These are phyloP conservation scores for Metrosideros polymorpha DNA, from an alignment of 441 rosid genomes.

Conservation along the genomic window DNA sequence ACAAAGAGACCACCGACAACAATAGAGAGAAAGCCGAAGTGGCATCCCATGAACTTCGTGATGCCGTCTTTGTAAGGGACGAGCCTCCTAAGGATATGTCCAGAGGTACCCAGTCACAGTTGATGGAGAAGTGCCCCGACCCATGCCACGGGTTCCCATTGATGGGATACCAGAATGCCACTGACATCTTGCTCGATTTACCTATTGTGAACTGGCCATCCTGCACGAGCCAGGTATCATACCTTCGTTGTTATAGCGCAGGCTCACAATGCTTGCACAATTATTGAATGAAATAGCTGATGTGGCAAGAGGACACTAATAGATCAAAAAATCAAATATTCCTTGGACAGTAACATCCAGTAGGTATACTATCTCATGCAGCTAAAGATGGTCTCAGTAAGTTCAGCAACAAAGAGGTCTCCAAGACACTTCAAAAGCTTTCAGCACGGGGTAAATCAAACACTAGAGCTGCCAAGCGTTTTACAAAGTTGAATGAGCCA, in stretches of 20 bases:
- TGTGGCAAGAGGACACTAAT: neutral
- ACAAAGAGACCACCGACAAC: conserved; percentile 47
- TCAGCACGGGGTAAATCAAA: neutral
- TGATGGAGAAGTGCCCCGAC: neutral
- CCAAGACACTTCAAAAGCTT: neutral
- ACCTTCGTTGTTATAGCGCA: neutral
- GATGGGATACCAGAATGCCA: neutral
- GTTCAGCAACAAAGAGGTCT: neutral
- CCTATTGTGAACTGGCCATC: neutral
- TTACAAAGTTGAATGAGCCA: neutral
- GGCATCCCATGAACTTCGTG: conserved; percentile 33
- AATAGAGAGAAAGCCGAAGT: conserved; percentile 57
- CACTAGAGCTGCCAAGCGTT: neutral
- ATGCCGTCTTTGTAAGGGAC: conserved; percentile 13
- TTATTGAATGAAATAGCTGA: neutral
- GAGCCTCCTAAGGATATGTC: conserved; percentile 9
- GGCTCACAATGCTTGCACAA: neutral
- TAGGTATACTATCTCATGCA: neutral
- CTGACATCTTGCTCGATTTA: neutral
- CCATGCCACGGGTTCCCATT: neutral
- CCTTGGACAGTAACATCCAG: neutral
- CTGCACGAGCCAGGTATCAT: neutral
- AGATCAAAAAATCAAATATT: neutral
- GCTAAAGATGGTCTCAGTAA: neutral
- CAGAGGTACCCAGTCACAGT: neutral